Base-by-base conservation (phyloP, 2,329 filamentous ascomycete species). In the Sporothrix brunneoviolacea region DNA sequence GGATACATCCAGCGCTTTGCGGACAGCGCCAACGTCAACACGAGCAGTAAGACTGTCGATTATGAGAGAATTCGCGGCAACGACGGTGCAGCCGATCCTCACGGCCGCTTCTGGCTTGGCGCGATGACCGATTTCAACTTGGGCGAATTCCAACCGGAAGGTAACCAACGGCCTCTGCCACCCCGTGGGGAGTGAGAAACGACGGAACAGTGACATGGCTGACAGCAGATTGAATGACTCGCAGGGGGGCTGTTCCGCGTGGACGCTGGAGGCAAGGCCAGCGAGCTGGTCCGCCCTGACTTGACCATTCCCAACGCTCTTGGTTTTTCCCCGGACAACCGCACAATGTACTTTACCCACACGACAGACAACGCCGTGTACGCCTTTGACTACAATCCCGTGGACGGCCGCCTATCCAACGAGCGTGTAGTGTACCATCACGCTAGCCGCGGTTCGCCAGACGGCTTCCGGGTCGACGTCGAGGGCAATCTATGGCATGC, bases 401-500 rank as follows among this genome's bases (percentile, higher is more conserved):
- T 67, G n/a, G 82, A 78, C 2, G 86, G 85, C 32, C 69, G 69
- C n/a, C 73, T 88, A 48, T 77, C 76, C 52, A 84, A 86, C 66
- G 77, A 81, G 61, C 80, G 86, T 50, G 71, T 84, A 33, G 89
- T 90, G 68, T 91, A 90, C 70, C 71, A 76, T 51, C 81, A 90
- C 62, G 74, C 78, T 4, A 78, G 78, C 1, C 65, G 76, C 22
- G 83, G 84, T 42, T 79, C 81, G 55, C 89, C 89, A 1, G 91
- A 96, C 66, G 91, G 91, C 2, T 91, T 91, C 68, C 83, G 84
- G 55, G 79, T 94, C 61, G 91, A 96, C 62, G 78, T 76, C 38
- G 81, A 94, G 49, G 90, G 89, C n/a, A 84, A 86, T 69, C 75
- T 95, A 61, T 96, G 91, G 91, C 83, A 86, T 54, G 87, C 88